Percentiles rank a stretch among this genome's conserved stretches.
These are phyloP conservation scores for Aspergillus clavatus DNA, from an alignment of 2,329 filamentous ascomycete genomes.

Conservation along the genomic window DNA sequence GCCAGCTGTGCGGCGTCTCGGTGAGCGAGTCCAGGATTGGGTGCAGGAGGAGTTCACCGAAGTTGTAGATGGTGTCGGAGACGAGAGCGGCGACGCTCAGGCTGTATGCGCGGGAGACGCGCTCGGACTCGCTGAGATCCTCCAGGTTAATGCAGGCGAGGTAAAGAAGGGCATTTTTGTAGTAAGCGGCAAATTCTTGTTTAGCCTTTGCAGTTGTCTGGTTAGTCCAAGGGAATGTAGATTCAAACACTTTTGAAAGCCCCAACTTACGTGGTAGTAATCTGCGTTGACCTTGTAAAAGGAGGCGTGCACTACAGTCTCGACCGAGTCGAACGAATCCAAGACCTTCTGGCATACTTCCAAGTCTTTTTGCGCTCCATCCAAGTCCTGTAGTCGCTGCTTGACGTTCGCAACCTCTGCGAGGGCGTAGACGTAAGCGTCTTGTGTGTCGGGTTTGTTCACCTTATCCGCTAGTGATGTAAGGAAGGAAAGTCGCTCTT, in stretches of 20 bases:
- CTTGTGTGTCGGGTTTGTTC: conserved; percentile 86
- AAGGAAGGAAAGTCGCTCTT: conserved; percentile 81
- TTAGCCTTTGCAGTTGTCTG: conserved; percentile 51
- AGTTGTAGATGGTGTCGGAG: conserved; percentile 97
- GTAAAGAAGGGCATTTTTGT: conserved; percentile 95
- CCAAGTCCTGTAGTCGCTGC: conserved; percentile 70
- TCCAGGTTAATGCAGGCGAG: conserved; percentile 89
- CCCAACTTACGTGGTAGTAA: conserved; percentile 70
- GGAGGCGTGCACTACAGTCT: conserved; percentile 89
- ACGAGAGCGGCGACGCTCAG: conserved; percentile 88
- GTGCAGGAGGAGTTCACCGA: conserved; percentile 95
- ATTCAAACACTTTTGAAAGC: background rate
- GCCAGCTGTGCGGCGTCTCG: conserved; percentile 73
- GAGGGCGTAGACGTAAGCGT: conserved; percentile 90
- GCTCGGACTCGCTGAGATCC: conserved; percentile 67
- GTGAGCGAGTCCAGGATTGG: conserved; percentile 84
- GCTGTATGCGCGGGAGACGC: conserved; percentile 80
- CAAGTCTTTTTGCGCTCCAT: conserved; percentile 80
- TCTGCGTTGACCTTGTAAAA: conserved; percentile 95
- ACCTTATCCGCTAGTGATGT: conserved; percentile 79
- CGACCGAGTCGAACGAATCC: conserved; percentile 88
- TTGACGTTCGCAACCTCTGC: conserved; percentile 86
- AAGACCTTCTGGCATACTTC: conserved; percentile 83
- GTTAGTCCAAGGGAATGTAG: background rate
- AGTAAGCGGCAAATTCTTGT: conserved; percentile 91